Evolutionary conservation across 2,329 filamentous ascomycete genomes (phyloP).

Genomic region (Verticillium nonalfalfae): DNA sequence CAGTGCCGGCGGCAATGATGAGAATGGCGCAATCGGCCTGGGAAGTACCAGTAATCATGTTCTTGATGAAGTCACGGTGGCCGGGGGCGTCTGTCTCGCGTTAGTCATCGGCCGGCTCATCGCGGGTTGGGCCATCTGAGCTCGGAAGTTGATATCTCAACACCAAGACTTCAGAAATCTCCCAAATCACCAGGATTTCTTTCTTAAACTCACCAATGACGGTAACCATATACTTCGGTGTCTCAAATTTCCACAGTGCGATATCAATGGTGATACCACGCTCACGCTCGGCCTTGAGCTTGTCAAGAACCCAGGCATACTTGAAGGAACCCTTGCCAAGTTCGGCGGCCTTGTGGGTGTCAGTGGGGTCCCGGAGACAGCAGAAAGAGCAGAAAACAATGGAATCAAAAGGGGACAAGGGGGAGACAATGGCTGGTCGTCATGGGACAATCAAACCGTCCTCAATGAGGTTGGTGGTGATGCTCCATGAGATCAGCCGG

Average conservation of each 20-base stretch:
- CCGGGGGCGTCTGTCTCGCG: conserved; percentile 73
- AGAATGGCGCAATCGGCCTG: conserved; percentile 99
- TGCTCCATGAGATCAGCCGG: no score
- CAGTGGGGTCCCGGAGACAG: conserved; percentile 5
- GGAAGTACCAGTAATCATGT: conserved; percentile 99
- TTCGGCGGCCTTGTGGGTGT: conserved; percentile 84
- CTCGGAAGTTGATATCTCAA: no score
- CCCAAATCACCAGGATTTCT: no score
- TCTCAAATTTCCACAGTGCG: conserved; percentile 99
- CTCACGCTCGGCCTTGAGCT: conserved; percentile 99
- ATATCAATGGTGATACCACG: conserved; percentile 99
- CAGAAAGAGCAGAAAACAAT: conserved; percentile 1
- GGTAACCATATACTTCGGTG: conserved; percentile 94
- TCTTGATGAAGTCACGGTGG: conserved; percentile 99
- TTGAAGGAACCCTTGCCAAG: conserved; percentile 99
- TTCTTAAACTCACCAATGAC: conserved; percentile 70
- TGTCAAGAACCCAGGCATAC: conserved; percentile 96
- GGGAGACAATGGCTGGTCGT: no score
- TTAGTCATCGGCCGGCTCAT: not conserved
- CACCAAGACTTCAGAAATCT: no score
- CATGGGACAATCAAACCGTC: no score
- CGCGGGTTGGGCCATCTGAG: no score
- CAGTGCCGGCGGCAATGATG: conserved; percentile 99
- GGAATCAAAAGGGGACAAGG: no score
- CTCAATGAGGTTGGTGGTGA: no score